These are phyloP conservation scores for Pelargonium cotyledonis DNA, from an alignment of 441 rosid species.

Conservation along the genomic window DNA sequence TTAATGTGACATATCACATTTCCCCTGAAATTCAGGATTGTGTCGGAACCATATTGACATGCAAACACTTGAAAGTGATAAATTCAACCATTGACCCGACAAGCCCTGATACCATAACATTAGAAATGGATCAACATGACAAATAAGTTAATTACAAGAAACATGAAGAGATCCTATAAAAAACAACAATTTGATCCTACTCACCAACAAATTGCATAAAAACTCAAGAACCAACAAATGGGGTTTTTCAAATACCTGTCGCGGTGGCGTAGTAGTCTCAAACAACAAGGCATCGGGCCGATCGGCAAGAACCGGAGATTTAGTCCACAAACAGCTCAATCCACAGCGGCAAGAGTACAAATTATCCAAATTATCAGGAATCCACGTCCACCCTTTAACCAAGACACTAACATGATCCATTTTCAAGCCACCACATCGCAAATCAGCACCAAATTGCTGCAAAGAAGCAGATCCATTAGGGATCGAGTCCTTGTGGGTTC, in stretches of 20 bases:
- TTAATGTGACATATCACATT: too few relatives aligned
- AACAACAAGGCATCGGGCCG: conserved; percentile 78
- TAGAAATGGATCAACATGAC: too few relatives aligned
- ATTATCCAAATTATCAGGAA: conserved; percentile 90
- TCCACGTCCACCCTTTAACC: conserved; percentile 96
- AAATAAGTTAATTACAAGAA: too few relatives aligned
- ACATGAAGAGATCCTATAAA: too few relatives aligned
- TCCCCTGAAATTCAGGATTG: too few relatives aligned
- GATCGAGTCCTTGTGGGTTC: conserved; percentile 29
- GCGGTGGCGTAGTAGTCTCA: conserved; percentile 73
- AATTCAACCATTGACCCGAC: too few relatives aligned
- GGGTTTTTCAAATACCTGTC: conserved; percentile 35
- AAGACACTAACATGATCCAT: conserved; percentile 58
- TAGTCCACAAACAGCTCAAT: conserved; percentile 92
- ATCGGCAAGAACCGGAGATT: conserved; percentile 76
- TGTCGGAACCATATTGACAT: too few relatives aligned
- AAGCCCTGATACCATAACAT: too few relatives aligned
- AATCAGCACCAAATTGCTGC: conserved; percentile 40
- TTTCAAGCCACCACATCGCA: conserved; percentile 45
- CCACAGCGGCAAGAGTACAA: conserved; percentile 76
- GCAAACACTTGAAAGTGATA: too few relatives aligned
- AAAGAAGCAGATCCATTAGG: conserved; percentile 39
- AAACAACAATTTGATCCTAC: too few relatives aligned
- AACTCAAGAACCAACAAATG: background rate
- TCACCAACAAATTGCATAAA: background rate